Conservation (phyloP, 1,284 basidiomycete genomes). For the Marasmius tenuissimus region DNA sequence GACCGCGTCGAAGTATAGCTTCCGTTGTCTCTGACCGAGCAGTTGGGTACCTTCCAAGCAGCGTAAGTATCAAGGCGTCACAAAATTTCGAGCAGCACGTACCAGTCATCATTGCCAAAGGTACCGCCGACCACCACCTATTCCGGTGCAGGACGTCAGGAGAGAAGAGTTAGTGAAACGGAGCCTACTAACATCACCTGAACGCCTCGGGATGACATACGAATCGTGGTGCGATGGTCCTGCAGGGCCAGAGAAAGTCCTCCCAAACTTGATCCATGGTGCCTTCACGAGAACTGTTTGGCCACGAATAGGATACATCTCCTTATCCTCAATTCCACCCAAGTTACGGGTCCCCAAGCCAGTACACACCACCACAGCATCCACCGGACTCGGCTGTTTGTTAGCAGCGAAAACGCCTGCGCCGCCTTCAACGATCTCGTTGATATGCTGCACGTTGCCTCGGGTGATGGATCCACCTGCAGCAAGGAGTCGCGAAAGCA, state of each 20-base stretch:
- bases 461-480: conserved; percentile 61
- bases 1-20: conserved; percentile 56
- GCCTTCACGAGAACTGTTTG: conserved; percentile 82
- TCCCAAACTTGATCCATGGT: conserved; percentile 56
- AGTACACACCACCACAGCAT: conserved; percentile 67
- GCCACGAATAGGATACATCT: conserved; percentile 81
- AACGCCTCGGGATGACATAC: conserved; percentile 71
- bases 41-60: conserved; percentile 43
- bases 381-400: conserved; percentile 28
- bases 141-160: not conserved
- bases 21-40: conserved; percentile 61
- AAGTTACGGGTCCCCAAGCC: conserved; percentile 69
- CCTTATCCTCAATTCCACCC: conserved; percentile 75
- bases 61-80: not conserved
- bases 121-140: conserved; percentile 14
- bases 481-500: conserved; percentile 60
- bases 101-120: conserved; percentile 10
- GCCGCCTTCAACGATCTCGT: conserved; percentile 65
- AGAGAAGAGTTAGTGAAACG: not conserved
- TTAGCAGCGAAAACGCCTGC: conserved; percentile 36
- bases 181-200: conserved; percentile 55
- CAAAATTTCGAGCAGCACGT: not conserved
- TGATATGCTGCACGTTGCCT: conserved; percentile 61
- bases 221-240: conserved; percentile 32
- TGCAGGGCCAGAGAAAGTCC: conserved; percentile 45